These are phyloP conservation scores for Phytophthora melonis DNA, from an alignment of 352 stramenopile species.

Conservation along the genomic window DNA sequence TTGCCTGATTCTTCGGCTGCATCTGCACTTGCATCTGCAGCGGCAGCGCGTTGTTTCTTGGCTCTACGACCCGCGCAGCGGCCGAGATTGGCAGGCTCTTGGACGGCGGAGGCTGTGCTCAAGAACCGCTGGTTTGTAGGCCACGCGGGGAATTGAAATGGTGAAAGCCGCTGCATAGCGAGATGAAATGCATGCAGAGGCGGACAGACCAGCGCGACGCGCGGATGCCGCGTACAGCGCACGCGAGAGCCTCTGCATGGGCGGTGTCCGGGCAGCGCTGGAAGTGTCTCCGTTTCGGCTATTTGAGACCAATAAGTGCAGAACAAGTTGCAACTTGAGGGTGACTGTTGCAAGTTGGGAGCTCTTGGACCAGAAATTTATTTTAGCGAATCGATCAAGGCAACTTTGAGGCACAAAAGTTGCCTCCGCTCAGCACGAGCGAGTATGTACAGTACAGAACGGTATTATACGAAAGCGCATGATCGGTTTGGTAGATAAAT, in stretches of 20 bases:
- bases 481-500: no score
- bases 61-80: conserved; percentile 19
- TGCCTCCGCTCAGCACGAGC: no score
- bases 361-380: no score
- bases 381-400: no score
- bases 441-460: no score
- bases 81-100: conserved; percentile 19
- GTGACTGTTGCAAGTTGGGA: no score
- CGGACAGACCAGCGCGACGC: neutral
- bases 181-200: neutral
- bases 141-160: neutral
- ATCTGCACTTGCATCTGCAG: neutral
- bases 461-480: no score
- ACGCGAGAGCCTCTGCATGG: conserved; percentile 30
- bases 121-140: conserved; percentile 17
- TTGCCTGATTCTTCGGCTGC: neutral
- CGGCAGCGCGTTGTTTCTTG: conserved; percentile 17
- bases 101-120: neutral
- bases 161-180: conserved; percentile 1
- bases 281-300: neutral
- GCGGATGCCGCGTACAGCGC: conserved; percentile 11
- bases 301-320: no score
- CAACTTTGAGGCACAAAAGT: no score
- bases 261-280: neutral
- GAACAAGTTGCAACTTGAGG: no score